Percentiles rank a stretch among this genome's conserved stretches.
phyloP scores from a whole-genome alignment of 148 eudicot genomes.

The Rhododendron mucronatum region DNA sequence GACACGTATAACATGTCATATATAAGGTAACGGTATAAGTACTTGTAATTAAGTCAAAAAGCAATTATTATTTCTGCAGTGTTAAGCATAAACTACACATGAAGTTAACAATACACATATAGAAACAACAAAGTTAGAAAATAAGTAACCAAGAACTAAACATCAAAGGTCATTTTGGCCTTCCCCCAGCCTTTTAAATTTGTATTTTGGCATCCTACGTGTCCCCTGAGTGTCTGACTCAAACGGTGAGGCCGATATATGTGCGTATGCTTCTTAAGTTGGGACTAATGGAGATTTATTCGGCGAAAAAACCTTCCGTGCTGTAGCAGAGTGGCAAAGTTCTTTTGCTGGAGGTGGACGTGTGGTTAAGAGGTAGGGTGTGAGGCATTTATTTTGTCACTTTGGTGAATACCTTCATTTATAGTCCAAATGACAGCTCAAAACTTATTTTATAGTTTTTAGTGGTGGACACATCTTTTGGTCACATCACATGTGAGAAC shows the following conservation, averaged over 20 bases:
- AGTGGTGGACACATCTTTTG: background rate
- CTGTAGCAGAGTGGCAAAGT: background rate
- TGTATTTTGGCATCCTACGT: background rate
- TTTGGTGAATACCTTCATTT: background rate
- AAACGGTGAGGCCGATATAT: background rate
- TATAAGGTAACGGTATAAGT: background rate
- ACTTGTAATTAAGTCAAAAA: background rate
- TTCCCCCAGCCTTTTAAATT: background rate
- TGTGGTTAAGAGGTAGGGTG: background rate
- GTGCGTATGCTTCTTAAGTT: background rate
- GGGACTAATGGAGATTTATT: background rate
- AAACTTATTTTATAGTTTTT: background rate
- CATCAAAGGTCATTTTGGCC: background rate
- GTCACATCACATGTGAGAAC: background rate
- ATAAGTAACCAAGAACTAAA: background rate
- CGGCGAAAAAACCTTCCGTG: background rate
- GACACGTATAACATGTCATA: background rate
- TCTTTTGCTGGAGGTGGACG: background rate
- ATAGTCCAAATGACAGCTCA: background rate
- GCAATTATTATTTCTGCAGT: background rate
- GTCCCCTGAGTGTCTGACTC: background rate
- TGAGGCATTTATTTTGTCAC: background rate
- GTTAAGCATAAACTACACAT: background rate
- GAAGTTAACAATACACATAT: background rate
- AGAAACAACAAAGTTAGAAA: background rate